Evolutionary conservation across 1,139 yeast genomes (phyloP), one percentile per base, ranked within the genome.

Genomic region (Entelexis sorbosivorans): DNA sequence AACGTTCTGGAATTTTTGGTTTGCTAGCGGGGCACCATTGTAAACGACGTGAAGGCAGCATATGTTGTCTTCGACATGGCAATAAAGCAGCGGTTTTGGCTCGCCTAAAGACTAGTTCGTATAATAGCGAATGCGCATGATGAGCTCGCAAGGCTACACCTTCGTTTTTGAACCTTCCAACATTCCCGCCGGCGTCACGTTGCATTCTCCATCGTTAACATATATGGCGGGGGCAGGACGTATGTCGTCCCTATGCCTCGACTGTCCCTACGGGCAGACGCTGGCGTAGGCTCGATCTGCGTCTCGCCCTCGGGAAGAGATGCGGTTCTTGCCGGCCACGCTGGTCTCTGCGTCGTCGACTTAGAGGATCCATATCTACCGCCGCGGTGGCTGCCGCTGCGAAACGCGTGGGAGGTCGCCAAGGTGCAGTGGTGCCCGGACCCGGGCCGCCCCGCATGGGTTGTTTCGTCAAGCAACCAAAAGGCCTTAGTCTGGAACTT

Each of bases 371-470:
- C 97, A 0, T 89, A 87, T 66, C 80, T 93, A 0, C 88, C 95
- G 1, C 98, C 98, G 0, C 71, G 98, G 54, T 86, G 94, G 88
- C 74, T 91, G 28, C 94, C 82, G 52, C 96, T 91, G 63, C 74
- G 81, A 32, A 89, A 97, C 0, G 81, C 95, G 0, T 93, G 98
- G 98, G 97, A 91, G 66, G 98, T 91, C 2, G 96, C 98, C 0
- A 96, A 91, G 64, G 96, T 89, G 0, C 97, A 91, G 65, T 91
- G 98, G 97, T 86, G 94, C 3, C 96, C 97, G 0, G 94, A 87
- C 63, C 73, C 76, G 11, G 74, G 79, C 0, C 84, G 84, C 57
- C 93, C 95, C 0, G 75, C 83, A 17, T 88, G 96, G 95, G 88
- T 93, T 50, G 82, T 89, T 0, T 85, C 95, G 0, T 88, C 97